Percentiles rank a stretch among this genome's conserved stretches.
Evolutionary conservation across 768 basidiomycete genomes (phyloP).

Genomic region (Macrolepiota albuminosa): DNA sequence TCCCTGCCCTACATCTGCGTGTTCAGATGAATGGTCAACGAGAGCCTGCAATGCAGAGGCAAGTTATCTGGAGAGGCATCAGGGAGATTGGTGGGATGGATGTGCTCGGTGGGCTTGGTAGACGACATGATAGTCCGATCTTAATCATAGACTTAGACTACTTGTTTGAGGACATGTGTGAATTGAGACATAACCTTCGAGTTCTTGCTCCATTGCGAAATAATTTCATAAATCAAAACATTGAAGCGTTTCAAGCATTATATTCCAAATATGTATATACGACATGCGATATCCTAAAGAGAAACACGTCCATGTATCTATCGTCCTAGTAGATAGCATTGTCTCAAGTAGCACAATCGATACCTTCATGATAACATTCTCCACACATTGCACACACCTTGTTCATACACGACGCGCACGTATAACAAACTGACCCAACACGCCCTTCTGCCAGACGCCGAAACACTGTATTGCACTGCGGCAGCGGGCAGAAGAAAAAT

Average conservation of each 20-base stretch:
- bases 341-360: conserved; percentile 22
- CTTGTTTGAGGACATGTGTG: no score
- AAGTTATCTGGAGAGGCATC: conserved; percentile 25
- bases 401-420: conserved; percentile 30
- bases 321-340: neutral
- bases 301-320: neutral
- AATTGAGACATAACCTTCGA: no score
- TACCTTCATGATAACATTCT: conserved; percentile 35
- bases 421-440: conserved; percentile 1
- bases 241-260: neutral
- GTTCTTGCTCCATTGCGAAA: no score
- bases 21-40: conserved; percentile 30
- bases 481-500: conserved; percentile 52
- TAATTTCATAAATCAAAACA: no score
- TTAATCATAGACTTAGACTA: conserved; percentile 3
- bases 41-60: conserved; percentile 29
- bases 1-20: conserved; percentile 22
- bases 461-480: conserved; percentile 46
- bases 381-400: conserved; percentile 36
- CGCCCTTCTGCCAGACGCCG: conserved; percentile 15
- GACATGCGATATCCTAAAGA: neutral
- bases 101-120: conserved; percentile 11
- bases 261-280: neutral
- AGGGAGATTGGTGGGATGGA: conserved; percentile 32
- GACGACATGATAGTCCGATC: neutral